Base-by-base conservation (phyloP, 73 alveolate genomes). In the Tetrahymena thermophila region DNA sequence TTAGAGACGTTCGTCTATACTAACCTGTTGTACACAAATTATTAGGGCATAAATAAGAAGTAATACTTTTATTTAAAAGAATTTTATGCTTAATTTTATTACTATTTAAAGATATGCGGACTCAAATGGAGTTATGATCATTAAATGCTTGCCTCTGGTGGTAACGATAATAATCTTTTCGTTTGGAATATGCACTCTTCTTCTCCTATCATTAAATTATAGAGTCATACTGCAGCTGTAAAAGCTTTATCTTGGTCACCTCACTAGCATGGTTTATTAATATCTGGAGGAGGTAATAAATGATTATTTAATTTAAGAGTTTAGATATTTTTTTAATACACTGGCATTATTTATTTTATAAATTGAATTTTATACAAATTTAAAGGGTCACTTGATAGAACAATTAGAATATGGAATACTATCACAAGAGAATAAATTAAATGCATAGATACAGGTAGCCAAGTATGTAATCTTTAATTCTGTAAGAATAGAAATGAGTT, bases 201-300 rank as follows among this genome's bases (percentile, higher is more conserved):
- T 84, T 96, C 95, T 94, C 99, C 99, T 31, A 83, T 97, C 28
- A 95, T 96, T 1, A 96, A 95, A 94, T 93, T 85, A 19, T 50
- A 94, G 28, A 98, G 98, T 84, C 99, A 99, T 94, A 93, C 96
- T 31, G 99, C 99, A 0, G 99, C 99, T 13, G 99, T 99, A 1
- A 99, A 99, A 89, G 99, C 99, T 14, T 96, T 99, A 17, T 99
- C 99, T 28, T 99, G 99, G 99, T 96, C 98, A 6, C 99, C 99
- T 14, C 99, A 98, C 95, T 97, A 97, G 93, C 97, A 97, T 97
- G 98, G 98, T 93, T 96, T 99, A 35, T 94, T 99, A 21, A 98
- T 99, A 1, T 95, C 98, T 23, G 99, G 99, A 11, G 99, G 99
- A 5, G 99, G 99, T 37, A 98, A 71, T 16, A 19, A 42, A 42